Base-by-base conservation (phyloP, 768 basidiomycete genomes). In the Xanthoconium purpureum region DNA sequence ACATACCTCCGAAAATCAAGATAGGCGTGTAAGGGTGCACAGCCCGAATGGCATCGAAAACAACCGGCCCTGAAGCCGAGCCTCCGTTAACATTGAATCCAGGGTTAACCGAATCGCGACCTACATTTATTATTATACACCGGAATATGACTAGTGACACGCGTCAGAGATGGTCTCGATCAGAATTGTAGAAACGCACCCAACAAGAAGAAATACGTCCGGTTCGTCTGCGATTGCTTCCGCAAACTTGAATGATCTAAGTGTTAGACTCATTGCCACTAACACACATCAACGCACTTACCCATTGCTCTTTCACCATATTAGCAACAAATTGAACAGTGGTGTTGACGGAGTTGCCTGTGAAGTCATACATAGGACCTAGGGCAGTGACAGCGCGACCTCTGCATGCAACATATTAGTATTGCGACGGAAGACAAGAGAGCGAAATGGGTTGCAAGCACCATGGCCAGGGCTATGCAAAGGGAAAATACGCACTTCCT, bases 241-340 rank as follows among this genome's bases (percentile, higher is more conserved):
- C 1, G 72, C 61, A 69, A 95, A 95, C 92, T 89, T 56, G 36
- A 3, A 50, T 51, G 56, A 38, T 13, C 14, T 49, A 36, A 32
- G 47, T 28, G 42, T 58, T 3, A 47, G 38, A 38, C 13, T 24
- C 5, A 8, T 11, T 2, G 11, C 36, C 11, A 7, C 2, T 11
- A 30, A 15, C 6, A 32, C 3, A 38, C 6, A 28, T 24, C 3
- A 20, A 50, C 18, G 24, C 6, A 61, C 77, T 35, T 55, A 85
- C 86, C 89, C 93, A 96, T 5, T 71, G 36, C 66, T 94, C 91
- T 57, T 88, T 84, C 40, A 92, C 85, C 87, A 95, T 88, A 40
- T 84, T 76, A 12, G 72, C 78, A 3, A 91, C 87, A 37, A 73
- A 75, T 63, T 92, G 91, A 14, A 94, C 88, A 2, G 85, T 86